Evolutionary conservation across 176 grass and related monocot genomes (phyloP).

Genomic region (Lolium multiflorum): DNA sequence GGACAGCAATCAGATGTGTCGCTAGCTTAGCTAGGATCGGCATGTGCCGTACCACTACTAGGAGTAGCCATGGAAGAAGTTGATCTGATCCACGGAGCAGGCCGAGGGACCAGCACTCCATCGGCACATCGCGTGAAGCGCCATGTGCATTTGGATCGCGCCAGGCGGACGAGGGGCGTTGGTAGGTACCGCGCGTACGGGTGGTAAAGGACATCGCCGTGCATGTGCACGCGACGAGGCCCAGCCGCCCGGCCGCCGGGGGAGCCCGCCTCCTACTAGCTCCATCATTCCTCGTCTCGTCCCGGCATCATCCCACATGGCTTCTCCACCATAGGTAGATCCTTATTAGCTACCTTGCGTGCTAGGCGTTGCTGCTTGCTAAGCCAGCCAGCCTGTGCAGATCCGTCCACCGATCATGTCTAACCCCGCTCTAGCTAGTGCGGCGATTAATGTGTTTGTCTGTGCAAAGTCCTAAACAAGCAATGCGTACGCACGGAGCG

Average conservation of each 20-base stretch:
- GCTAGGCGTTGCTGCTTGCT: neutral
- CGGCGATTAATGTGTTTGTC: slow-evolving; percentile 3
- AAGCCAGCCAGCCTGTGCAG: neutral
- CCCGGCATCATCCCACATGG: neutral
- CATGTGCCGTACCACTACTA: slow-evolving; percentile 26
- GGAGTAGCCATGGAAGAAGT: neutral
- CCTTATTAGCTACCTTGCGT: neutral
- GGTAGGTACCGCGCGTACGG: slow-evolving; percentile 34
- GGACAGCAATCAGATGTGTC: neutral
- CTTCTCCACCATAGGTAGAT: neutral
- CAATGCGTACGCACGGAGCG: neutral
- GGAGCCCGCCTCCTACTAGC: neutral
- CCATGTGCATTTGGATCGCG: slow-evolving; percentile 63
- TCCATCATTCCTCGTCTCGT: neutral
- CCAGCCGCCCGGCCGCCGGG: neutral
- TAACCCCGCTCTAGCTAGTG: neutral
- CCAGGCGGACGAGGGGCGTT: neutral
- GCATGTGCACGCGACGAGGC: slow-evolving; percentile 26
- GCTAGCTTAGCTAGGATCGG: neutral
- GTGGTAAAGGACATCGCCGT: slow-evolving; percentile 36
- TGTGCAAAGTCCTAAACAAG: neutral
- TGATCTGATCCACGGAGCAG: neutral
- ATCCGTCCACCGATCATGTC: neutral
- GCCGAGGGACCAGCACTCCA: slow-evolving; percentile 13
- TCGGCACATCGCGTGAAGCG: neutral